A percentile compares a stretch with the other conserved stretches of the same genome.
phyloP scores from a whole-genome alignment of 176 grass and related monocot species.

The Cocos nucifera region DNA sequence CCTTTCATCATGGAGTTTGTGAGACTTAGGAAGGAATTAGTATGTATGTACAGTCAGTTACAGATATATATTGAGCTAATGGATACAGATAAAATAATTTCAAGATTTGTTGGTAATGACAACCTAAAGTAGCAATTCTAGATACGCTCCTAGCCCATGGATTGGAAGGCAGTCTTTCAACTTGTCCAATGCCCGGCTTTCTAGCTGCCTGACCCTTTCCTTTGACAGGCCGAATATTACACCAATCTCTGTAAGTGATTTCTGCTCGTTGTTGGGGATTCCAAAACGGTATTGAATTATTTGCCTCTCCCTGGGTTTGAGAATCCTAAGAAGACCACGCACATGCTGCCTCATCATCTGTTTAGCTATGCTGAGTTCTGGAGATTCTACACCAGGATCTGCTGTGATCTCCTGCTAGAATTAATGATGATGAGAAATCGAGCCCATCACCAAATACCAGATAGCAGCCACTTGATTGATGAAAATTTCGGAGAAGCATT shows the following conservation, averaged over 20 bases:
- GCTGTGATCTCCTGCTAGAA: constrained; percentile 52
- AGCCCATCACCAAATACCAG: too few species aligned
- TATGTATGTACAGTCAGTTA: neutral
- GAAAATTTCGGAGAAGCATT: too few species aligned
- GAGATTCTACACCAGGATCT: constrained; percentile 52
- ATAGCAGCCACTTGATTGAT: too few species aligned
- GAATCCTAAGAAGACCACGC: constrained; percentile 44
- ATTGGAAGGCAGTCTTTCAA: constrained; percentile 31
- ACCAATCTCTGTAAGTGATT: constrained; percentile 71
- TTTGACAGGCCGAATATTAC: constrained; percentile 62
- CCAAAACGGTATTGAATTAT: constrained; percentile 78
- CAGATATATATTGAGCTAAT: neutral
- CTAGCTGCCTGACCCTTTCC: constrained; percentile 82
- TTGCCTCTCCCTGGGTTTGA: constrained; percentile 70
- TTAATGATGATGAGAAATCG: neutral
- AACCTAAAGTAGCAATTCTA: constrained; percentile 40
- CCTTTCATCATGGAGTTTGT: too few species aligned
- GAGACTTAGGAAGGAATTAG: too few species aligned
- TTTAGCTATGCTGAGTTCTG: constrained; percentile 45
- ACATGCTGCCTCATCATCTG: constrained; percentile 68
- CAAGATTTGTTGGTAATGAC: neutral
- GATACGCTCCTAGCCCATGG: constrained; percentile 61
- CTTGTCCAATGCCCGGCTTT: constrained; percentile 61
- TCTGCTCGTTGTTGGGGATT: constrained; percentile 41
- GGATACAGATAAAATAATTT: neutral